A percentile compares a stretch with the other conserved stretches of the same genome.
phyloP scores from a whole-genome alignment of 192 early-diverging fungal genomes.

The Gorgonomyces haynaldii region DNA sequence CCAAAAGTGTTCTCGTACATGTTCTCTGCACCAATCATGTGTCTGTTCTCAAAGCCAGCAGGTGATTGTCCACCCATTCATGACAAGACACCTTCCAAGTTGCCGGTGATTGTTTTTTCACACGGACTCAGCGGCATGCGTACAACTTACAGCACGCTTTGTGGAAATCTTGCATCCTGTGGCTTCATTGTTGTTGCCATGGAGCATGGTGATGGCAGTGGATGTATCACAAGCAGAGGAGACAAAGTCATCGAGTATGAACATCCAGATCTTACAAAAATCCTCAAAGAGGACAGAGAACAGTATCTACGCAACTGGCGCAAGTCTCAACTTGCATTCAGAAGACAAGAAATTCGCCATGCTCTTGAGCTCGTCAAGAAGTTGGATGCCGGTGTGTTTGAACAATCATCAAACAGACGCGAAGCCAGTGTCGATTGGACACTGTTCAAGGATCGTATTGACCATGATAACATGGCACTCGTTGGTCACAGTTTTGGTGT shows the following conservation, averaged over 20 bases:
- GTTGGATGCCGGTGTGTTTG: background rate
- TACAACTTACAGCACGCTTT: conserved; percentile 22
- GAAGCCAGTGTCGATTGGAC: background rate
- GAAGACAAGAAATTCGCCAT: conserved; percentile 11
- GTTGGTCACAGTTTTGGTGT: conserved; percentile 18
- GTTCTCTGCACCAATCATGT: conserved; percentile 9
- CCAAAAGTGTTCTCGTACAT: conserved; percentile 7
- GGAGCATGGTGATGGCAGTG: conserved; percentile 26
- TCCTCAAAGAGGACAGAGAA: conserved; percentile 1
- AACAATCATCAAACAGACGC: background rate
- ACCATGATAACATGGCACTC: conserved; percentile 13
- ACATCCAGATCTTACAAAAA: background rate
- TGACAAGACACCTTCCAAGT: background rate
- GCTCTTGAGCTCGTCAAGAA: conserved; percentile 5
- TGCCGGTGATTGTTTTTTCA: conserved; percentile 20
- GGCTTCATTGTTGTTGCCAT: conserved; percentile 23
- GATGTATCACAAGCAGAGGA: conserved; percentile 1
- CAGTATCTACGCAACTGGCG: conserved; percentile 1
- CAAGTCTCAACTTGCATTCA: conserved; percentile 3
- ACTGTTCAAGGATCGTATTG: conserved; percentile 9
- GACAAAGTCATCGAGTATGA: background rate
- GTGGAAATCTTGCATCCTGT: conserved; percentile 15
- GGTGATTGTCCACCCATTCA: background rate
- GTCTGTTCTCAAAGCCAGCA: conserved; percentile 7
- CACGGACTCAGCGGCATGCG: conserved; percentile 31